Conservation (phyloP, 129 eudicot species). For the Artemisia tridentata region DNA sequence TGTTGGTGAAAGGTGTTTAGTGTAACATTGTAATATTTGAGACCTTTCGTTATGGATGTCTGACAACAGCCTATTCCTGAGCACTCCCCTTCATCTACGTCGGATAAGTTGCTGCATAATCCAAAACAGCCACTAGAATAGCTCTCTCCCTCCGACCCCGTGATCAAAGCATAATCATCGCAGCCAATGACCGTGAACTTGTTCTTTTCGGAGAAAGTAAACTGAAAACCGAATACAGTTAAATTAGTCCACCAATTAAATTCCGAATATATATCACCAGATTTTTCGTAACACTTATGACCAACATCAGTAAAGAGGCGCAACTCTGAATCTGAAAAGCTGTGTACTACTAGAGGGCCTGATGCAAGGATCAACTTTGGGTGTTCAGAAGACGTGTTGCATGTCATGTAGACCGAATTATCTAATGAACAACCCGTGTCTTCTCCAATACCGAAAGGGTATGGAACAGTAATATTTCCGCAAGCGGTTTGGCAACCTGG, state of each 20-base stretch:
- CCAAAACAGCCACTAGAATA: too few relatives aligned
- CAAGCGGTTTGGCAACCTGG: constrained; percentile 20
- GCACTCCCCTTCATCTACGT: not conserved
- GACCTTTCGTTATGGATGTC: not conserved
- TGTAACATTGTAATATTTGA: not conserved
- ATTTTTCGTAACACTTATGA: not conserved
- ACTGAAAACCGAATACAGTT: too few relatives aligned
- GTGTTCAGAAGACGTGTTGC: not conserved
- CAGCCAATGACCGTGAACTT: not conserved
- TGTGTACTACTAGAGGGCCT: not conserved
- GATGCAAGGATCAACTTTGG: not conserved
- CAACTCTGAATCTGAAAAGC: not conserved
- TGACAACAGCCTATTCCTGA: not conserved
- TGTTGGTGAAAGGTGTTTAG: not conserved
- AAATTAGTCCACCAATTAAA: too few relatives aligned
- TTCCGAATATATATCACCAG: not conserved
- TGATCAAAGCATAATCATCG: too few relatives aligned
- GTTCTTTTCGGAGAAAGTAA: not conserved
- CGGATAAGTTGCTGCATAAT: too few relatives aligned
- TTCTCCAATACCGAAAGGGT: constrained; percentile 32
- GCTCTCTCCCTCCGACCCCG: too few relatives aligned
- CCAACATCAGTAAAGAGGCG: not conserved
- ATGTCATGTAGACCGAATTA: not conserved
- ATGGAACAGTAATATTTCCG: constrained; percentile 27
- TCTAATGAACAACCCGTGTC: constrained; percentile 22